Percentiles rank a stretch among this genome's conserved stretches.
Conservation (phyloP, 768 basidiomycete genomes). For the Pluteus cervinus region DNA sequence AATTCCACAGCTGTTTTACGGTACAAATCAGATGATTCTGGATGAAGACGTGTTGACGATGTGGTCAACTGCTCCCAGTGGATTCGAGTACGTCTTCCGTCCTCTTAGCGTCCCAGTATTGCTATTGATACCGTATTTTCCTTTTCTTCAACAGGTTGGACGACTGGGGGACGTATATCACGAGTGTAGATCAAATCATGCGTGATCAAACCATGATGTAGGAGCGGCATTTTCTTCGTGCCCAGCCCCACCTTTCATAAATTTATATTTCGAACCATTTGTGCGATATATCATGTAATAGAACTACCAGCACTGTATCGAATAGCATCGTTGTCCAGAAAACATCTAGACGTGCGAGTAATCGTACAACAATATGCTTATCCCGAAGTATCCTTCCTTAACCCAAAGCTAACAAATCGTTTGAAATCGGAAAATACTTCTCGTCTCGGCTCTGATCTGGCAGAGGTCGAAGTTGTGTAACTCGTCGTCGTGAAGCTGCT, state of each 20-base stretch:
- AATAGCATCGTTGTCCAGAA: too few species aligned
- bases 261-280: too few species aligned
- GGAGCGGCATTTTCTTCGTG: too few species aligned
- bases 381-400: slow-evolving; percentile 62
- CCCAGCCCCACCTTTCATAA: too few species aligned
- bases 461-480: too few species aligned
- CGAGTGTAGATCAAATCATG: slow-evolving; percentile 26
- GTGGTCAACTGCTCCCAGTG: slow-evolving; percentile 58
- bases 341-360: too few species aligned
- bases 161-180: slow-evolving; percentile 38
- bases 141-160: slow-evolving; percentile 22
- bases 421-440: slow-evolving; percentile 88
- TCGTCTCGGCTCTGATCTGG: slow-evolving; percentile 53
- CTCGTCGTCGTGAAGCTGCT: too few species aligned
- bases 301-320: too few species aligned
- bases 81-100: slow-evolving; percentile 46
- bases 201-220: too few species aligned
- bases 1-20: slow-evolving; percentile 12
- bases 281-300: too few species aligned
- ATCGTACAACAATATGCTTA: too few species aligned
- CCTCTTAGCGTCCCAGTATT: not conserved
- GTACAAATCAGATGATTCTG: slow-evolving; percentile 23
- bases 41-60: slow-evolving; percentile 50
- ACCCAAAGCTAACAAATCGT: slow-evolving; percentile 84
- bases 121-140: slow-evolving; percentile 1